Evolutionary conservation across 257 asterid species (phyloP).

Genomic region (Leonotis leonurus): DNA sequence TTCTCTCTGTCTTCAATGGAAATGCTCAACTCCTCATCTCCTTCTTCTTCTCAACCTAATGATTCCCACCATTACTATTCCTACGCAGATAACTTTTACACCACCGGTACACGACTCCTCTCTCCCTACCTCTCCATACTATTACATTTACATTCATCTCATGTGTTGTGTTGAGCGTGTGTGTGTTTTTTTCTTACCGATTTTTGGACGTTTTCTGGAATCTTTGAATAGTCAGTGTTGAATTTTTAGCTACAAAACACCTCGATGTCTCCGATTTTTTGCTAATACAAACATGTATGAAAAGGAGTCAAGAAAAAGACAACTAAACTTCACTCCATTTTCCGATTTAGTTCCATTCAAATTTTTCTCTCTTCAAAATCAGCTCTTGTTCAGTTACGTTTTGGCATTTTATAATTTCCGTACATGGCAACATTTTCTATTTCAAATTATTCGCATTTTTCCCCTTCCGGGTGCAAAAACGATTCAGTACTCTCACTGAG

Average conservation of each 20-base stretch:
- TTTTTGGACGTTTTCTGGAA: constrained; percentile 12
- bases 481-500: constrained; percentile 2
- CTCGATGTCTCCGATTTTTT: constrained; percentile 39
- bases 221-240: constrained; percentile 7
- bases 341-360: neutral
- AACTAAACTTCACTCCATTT: constrained; percentile 25
- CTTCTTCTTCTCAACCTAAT: constrained; percentile 20
- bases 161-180: neutral
- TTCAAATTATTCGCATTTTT: constrained; percentile 16
- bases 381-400: neutral
- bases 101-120: constrained; percentile 30
- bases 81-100: constrained; percentile 59
- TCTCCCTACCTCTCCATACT: neutral
- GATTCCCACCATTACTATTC: constrained; percentile 54
- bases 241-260: constrained; percentile 9
- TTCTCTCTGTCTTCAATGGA: constrained; percentile 77
- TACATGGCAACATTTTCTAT: too few relatives aligned
- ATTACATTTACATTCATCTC: neutral
- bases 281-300: constrained; percentile 34
- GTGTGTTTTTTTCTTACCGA: neutral
- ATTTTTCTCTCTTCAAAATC: neutral
- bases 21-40: constrained; percentile 46
- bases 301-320: constrained; percentile 29
- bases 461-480: too few relatives aligned
- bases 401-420: too few relatives aligned